Percentiles rank a stretch among this genome's conserved stretches.
phyloP scores from a whole-genome alignment of 2,329 filamentous ascomycete genomes.

The Penicillium brevicompactum region DNA sequence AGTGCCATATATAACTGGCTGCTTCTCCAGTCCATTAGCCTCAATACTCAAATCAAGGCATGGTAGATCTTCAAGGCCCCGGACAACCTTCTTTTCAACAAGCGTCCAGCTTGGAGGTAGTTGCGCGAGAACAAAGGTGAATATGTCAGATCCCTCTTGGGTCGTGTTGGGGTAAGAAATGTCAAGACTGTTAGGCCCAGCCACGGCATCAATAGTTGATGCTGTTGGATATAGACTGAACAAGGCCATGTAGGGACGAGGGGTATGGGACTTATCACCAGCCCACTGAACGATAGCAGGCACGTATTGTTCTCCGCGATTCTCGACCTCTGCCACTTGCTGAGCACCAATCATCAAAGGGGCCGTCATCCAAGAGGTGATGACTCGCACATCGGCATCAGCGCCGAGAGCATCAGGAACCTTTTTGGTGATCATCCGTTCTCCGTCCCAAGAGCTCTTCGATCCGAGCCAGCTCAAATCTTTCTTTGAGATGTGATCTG shows the following conservation, averaged over 20 bases:
- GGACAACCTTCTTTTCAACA: slow-evolving; percentile 30
- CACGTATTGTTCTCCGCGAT: slow-evolving; percentile 46
- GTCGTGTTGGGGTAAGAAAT: slow-evolving; percentile 47
- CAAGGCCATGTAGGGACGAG: slow-evolving; percentile 44
- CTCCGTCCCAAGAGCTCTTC: slow-evolving; percentile 36
- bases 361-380: slow-evolving; percentile 47
- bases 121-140: slow-evolving; percentile 44
- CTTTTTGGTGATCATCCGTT: slow-evolving; percentile 39
- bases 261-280: slow-evolving; percentile 41
- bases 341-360: slow-evolving; percentile 48
- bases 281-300: slow-evolving; percentile 53
- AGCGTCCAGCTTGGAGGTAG: slow-evolving; percentile 45
- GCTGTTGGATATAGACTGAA: slow-evolving; percentile 48
- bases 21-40: slow-evolving; percentile 41
- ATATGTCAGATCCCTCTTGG: slow-evolving; percentile 42
- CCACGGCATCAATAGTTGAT: slow-evolving; percentile 45
- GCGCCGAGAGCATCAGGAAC: slow-evolving; percentile 39
- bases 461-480: slow-evolving; percentile 32
- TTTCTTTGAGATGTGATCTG: slow-evolving; percentile 29
- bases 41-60: slow-evolving; percentile 45
- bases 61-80: slow-evolving; percentile 39
- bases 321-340: slow-evolving; percentile 39
- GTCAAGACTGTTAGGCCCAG: slow-evolving; percentile 34
- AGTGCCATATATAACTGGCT: slow-evolving; percentile 41
- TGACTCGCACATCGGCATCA: slow-evolving; percentile 30